A percentile compares a stretch with the other conserved stretches of the same genome.
Conservation (phyloP, 2,329 filamentous ascomycete genomes). For the Hortaea werneckii region DNA sequence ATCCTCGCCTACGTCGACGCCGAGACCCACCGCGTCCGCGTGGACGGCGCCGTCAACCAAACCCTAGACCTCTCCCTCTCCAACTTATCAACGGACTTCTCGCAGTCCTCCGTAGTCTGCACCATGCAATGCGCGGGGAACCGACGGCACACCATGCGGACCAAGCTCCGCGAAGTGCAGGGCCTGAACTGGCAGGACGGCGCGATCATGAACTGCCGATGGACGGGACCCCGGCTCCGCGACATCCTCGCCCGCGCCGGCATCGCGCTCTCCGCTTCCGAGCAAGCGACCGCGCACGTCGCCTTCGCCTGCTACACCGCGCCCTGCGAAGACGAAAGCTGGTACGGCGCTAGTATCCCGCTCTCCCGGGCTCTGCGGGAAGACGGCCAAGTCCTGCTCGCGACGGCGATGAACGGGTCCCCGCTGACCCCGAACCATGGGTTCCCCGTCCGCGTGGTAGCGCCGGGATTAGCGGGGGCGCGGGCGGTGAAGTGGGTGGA, state of each 20-base stretch:
- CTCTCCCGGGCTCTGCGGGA: constrained; percentile 29
- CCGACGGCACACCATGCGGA: constrained; percentile 51
- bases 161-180: constrained; percentile 46
- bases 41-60: constrained; percentile 41
- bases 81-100: constrained; percentile 38
- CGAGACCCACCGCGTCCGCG: constrained; percentile 31
- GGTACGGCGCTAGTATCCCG: constrained; percentile 45
- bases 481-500: no score
- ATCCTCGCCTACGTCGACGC: constrained; percentile 15
- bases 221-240: constrained; percentile 43
- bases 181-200: constrained; percentile 53
- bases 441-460: constrained; percentile 50
- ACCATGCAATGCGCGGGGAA: constrained; percentile 53
- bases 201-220: constrained; percentile 51
- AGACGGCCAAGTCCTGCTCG: constrained; percentile 50
- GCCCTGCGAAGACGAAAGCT: constrained; percentile 46
- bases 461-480: constrained; percentile 50
- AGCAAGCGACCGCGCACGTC: constrained; percentile 36
- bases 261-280: constrained; percentile 12
- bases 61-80: constrained; percentile 36
- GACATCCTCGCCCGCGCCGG: constrained; percentile 43
- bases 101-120: constrained; percentile 46
- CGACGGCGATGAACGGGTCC: constrained; percentile 61
- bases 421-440: constrained; percentile 55
- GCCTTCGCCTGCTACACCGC: constrained; percentile 46